Base-by-base conservation (phyloP, 129 eudicot genomes). In the Chrysanthemum lavandulifolium region DNA sequence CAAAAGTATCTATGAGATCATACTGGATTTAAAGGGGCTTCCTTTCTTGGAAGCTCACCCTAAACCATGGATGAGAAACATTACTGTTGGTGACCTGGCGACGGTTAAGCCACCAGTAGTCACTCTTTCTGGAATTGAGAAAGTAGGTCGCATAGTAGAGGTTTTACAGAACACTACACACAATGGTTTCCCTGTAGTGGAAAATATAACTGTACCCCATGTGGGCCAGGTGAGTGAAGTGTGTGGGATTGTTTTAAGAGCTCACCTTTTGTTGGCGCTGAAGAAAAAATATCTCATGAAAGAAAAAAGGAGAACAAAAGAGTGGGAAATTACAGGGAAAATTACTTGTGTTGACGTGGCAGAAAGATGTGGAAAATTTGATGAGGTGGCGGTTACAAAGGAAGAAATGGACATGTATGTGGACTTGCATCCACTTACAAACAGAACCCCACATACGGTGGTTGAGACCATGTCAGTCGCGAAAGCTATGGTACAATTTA, bases 121-220 rank as follows among this genome's bases (percentile, higher is more conserved):
- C 19, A 81, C 87, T 21, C 91, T 94, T 15, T 76, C 68, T 55
- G 98, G 97, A 52, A 73, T 94, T 66, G 98, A 94, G 80, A 94
- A 83, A 74, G 98, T 94, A 55, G 73, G 89, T 6, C 86, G 89
- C 5, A 81, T 94, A 10, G 85, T 94, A 65, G 93, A 94, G 18
- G 91, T 94, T 31, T 81, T 94, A 25, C 86, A 76, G 52, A 86
- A 78, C 82, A 94, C 97, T 19, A 82, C 96, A 19, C 93, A 94
- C 76, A 94, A 88, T 15, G 98, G 96, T 15, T 94, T 94, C 82
- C 97, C 98, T n/a, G 93, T 94, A 8, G 87, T 94, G 50, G 96
- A 94, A 63, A 76, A 69, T 12, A 75, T 81, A 25, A 68, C 50
- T n/a, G 67, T 78, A 16, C 80, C 85, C 0, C 78, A 70, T 18